Conservation (phyloP, 192 early-diverging fungal species). For the Mortierella hygrophila region DNA sequence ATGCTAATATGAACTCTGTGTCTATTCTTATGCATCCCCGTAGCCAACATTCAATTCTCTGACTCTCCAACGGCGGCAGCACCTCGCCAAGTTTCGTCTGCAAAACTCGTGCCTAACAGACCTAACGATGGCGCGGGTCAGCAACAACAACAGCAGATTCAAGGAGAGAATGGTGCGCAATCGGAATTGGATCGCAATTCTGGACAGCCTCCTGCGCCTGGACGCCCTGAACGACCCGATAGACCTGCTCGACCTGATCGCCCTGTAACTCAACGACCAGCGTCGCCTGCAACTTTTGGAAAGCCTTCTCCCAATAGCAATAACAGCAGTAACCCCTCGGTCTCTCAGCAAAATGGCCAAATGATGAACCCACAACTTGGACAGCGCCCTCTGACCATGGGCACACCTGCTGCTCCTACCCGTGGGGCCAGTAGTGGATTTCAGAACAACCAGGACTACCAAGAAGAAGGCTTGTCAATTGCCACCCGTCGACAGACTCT, state of each 20-base stretch:
- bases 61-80: conserved; percentile 7
- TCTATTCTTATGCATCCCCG: not conserved
- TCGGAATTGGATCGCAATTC: conserved; percentile 23
- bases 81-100: conserved; percentile 43
- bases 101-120: conserved; percentile 29
- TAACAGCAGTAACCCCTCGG: not conserved
- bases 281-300: conserved; percentile 36
- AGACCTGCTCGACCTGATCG: conserved; percentile 33
- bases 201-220: conserved; percentile 3
- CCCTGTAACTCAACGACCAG: conserved; percentile 16
- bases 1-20: not conserved
- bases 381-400: conserved; percentile 17
- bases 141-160: not conserved
- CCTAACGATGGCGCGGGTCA: conserved; percentile 9
- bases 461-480: conserved; percentile 25
- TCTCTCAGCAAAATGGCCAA: conserved; percentile 17
- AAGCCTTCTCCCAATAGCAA: not conserved
- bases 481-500: conserved; percentile 23
- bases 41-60: conserved; percentile 41
- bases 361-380: conserved; percentile 27
- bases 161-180: not conserved
- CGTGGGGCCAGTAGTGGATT: conserved; percentile 15
- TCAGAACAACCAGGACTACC: conserved; percentile 13
- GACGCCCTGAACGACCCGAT: conserved; percentile 34
- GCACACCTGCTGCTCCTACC: conserved; percentile 19